Percentiles rank a stretch among this genome's conserved stretches.
Evolutionary conservation across 371 early-diverging fungal species (phyloP).

Genomic region (Mucor circinelloides): DNA sequence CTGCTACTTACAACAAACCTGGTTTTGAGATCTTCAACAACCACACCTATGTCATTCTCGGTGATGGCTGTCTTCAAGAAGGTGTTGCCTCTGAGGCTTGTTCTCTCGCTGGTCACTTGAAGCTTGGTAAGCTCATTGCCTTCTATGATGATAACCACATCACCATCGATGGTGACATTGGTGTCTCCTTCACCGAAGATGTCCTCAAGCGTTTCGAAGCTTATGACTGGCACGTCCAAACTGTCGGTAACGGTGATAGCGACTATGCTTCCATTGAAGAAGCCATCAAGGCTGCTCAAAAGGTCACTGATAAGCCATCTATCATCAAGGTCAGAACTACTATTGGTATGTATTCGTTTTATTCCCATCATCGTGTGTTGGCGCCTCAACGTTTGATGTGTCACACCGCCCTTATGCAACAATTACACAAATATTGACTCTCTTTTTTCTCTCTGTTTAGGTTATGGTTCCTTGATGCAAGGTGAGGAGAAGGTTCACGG

Average conservation of each 20-base stretch:
- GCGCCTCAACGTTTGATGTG: background rate
- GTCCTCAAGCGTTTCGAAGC: constrained; percentile 89
- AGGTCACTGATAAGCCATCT: constrained; percentile 86
- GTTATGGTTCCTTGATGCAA: constrained; percentile 85
- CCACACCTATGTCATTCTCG: constrained; percentile 87
- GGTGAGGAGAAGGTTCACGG: constrained; percentile 94
- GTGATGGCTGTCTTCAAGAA: constrained; percentile 99
- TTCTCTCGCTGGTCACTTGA: constrained; percentile 93
- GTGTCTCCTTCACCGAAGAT: constrained; percentile 95
- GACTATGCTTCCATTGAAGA: constrained; percentile 72
- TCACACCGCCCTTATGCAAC: constrained; percentile 58
- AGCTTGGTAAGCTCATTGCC: constrained; percentile 94
- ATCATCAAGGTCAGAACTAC: constrained; percentile 87
- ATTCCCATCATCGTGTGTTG: background rate
- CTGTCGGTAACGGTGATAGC: constrained; percentile 83
- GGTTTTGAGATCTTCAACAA: constrained; percentile 85
- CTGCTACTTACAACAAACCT: constrained; percentile 89
- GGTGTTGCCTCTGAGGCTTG: constrained; percentile 97
- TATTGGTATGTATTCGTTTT: constrained; percentile 82
- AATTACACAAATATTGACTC: constrained; percentile 56
- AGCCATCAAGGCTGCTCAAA: constrained; percentile 81
- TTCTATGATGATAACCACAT: constrained; percentile 98
- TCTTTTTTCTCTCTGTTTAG: constrained; percentile 24
- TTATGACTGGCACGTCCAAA: constrained; percentile 92
- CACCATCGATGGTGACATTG: constrained; percentile 94